phyloP scores from a whole-genome alignment of 2,329 filamentous ascomycete genomes.

The Paecilomyces sp. region DNA sequence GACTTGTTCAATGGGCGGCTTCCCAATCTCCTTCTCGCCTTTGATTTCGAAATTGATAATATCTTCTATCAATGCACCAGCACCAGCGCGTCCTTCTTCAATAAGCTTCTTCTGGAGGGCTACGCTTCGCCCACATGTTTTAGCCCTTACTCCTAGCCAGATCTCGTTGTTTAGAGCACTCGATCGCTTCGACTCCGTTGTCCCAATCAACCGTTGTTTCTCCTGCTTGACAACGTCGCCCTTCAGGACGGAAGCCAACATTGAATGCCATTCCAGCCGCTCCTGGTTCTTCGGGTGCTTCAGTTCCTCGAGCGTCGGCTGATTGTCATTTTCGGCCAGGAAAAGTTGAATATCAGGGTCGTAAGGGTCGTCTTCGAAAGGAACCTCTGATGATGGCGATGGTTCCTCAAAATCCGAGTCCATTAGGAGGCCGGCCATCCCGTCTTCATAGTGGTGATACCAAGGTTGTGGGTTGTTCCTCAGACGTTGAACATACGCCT shows the following conservation, averaged over 20 bases:
- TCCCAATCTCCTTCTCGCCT: slow-evolving; percentile 84
- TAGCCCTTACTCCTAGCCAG: slow-evolving; percentile 83
- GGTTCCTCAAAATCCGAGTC: slow-evolving; percentile 89
- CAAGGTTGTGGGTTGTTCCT: slow-evolving; percentile 74
- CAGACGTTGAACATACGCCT: slow-evolving; percentile 88
- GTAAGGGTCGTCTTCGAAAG: slow-evolving; percentile 74
- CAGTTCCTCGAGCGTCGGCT: slow-evolving; percentile 83
- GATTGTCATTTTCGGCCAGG: slow-evolving; percentile 80
- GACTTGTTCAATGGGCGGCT: slow-evolving; percentile 80
- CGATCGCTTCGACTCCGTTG: slow-evolving; percentile 64
- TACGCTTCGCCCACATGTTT: slow-evolving; percentile 73
- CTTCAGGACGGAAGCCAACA: slow-evolving; percentile 90
- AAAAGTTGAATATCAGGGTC: slow-evolving; percentile 92
- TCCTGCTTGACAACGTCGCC: slow-evolving; percentile 97
- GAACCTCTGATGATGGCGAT: slow-evolving; percentile 75
- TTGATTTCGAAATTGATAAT: slow-evolving; percentile 93
- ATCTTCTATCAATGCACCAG: slow-evolving; percentile 72
- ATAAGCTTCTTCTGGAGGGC: slow-evolving; percentile 80
- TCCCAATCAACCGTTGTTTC: slow-evolving; percentile 88
- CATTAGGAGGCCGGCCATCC: slow-evolving; percentile 57
- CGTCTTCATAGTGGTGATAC: slow-evolving; percentile 53
- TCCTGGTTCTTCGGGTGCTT: slow-evolving; percentile 83
- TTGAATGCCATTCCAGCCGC: slow-evolving; percentile 93
- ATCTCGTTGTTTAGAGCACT: slow-evolving; percentile 63
- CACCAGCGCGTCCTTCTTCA: slow-evolving; percentile 68